phyloP scores from a whole-genome alignment of 1,139 yeast genomes.

The Candida gigantensis region DNA sequence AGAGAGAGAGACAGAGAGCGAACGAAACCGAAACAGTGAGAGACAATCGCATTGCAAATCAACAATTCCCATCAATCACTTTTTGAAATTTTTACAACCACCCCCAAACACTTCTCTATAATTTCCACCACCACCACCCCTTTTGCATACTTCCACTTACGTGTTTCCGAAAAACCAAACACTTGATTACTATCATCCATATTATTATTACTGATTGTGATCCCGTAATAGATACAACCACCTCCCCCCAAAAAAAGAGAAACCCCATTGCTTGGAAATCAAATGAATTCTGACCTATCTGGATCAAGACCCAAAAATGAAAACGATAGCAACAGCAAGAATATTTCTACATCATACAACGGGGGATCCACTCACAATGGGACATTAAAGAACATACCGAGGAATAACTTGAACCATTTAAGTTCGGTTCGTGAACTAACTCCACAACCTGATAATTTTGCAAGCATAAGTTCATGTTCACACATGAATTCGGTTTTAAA shows the following conservation, averaged over 20 bases:
- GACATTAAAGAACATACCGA: neutral
- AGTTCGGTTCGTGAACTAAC: constrained; percentile 8
- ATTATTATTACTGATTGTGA: no score
- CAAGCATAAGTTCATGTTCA: constrained; percentile 48
- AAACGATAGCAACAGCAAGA: neutral
- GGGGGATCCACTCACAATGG: neutral
- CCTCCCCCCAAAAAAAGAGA: no score
- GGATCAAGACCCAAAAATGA: neutral
- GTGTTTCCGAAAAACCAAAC: no score
- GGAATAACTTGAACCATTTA: neutral
- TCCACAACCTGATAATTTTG: constrained; percentile 24
- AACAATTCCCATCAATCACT: neutral
- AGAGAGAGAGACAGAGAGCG: no score
- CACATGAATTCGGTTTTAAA: constrained; percentile 56
- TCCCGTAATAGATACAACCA: no score
- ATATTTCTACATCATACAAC: neutral
- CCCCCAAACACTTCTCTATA: neutral
- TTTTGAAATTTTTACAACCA: constrained; percentile 5
- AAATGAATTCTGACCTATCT: no score
- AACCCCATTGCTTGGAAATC: no score
- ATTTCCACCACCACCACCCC: neutral
- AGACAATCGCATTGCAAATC: neutral
- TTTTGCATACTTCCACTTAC: no score
- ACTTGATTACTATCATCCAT: no score
- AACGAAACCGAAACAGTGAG: no score